phyloP scores from a whole-genome alignment of 352 stramenopile genomes.

The Halophytophthora batemanensis region DNA sequence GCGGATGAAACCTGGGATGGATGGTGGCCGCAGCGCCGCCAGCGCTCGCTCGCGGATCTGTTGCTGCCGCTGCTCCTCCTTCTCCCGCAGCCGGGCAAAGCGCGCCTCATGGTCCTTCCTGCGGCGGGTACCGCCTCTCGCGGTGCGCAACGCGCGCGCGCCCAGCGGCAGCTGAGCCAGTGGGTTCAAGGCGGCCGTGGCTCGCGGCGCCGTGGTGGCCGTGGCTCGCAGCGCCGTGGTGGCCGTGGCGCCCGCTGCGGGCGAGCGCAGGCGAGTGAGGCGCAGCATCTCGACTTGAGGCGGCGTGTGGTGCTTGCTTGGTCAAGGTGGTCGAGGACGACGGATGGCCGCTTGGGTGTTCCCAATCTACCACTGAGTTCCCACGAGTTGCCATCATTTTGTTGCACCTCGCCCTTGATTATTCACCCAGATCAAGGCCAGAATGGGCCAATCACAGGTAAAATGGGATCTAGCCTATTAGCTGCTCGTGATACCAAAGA shows the following conservation, averaged over 20 bases:
- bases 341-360: too few relatives aligned
- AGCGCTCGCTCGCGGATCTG: slow-evolving; percentile 21
- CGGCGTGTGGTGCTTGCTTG: too few relatives aligned
- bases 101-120: slow-evolving; percentile 23
- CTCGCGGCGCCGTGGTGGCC: slow-evolving; percentile 4
- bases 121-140: slow-evolving; percentile 20
- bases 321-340: too few relatives aligned
- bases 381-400: too few relatives aligned
- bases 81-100: slow-evolving; percentile 11
- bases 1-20: slow-evolving; percentile 52
- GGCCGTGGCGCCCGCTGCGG: background rate
- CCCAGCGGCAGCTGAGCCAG: background rate
- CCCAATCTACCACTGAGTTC: too few relatives aligned
- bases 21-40: slow-evolving; percentile 16
- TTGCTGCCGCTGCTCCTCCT: slow-evolving; percentile 5
- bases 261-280: slow-evolving; percentile 7
- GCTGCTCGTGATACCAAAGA: too few relatives aligned
- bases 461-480: too few relatives aligned
- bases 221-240: slow-evolving; percentile 6
- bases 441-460: too few relatives aligned
- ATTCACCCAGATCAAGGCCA: too few relatives aligned
- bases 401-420: too few relatives aligned
- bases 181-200: background rate
- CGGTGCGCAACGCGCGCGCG: slow-evolving; percentile 24
- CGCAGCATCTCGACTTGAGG: slow-evolving; percentile 10